Evolutionary conservation across 2,329 filamentous ascomycete species (phyloP).

Genomic region (Colletotrichum costaricense): DNA sequence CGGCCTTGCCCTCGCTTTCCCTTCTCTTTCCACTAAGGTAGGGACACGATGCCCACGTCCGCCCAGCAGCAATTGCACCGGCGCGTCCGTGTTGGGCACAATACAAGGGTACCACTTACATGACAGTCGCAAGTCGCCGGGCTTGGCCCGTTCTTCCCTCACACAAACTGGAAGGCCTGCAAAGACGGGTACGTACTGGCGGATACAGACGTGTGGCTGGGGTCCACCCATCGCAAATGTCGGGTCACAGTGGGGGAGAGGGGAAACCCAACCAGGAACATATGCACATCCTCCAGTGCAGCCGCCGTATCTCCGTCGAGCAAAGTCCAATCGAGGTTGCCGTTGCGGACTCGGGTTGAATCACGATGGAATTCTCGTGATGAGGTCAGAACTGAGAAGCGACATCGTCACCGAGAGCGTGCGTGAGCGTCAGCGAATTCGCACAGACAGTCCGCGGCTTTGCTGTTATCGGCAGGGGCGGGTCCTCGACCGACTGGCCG

Average conservation of each 20-base stretch:
- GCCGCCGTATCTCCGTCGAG: slow-evolving; percentile 3
- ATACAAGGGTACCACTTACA: not conserved
- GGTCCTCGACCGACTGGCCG: slow-evolving; percentile 3
- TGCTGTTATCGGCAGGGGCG: slow-evolving; percentile 26
- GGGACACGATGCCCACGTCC: slow-evolving; percentile 21
- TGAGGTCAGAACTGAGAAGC: not conserved
- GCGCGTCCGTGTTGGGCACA: not conserved
- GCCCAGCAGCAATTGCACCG: not conserved
- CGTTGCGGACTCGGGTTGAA: not conserved
- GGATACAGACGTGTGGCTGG: slow-evolving; percentile 25
- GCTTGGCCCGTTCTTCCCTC: slow-evolving; percentile 24
- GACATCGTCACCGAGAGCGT: not conserved
- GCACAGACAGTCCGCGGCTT: slow-evolving; percentile 12
- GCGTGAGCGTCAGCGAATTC: not conserved
- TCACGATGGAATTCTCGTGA: not conserved
- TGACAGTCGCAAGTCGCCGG: slow-evolving; percentile 23
- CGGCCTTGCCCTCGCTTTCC: slow-evolving; percentile 10
- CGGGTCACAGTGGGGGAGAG: slow-evolving; percentile 9
- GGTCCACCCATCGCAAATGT: slow-evolving; percentile 20
- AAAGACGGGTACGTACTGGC: not conserved
- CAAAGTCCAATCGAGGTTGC: not conserved
- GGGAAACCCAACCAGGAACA: slow-evolving; percentile 24
- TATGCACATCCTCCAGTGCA: slow-evolving; percentile 10
- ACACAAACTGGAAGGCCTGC: slow-evolving; percentile 12
- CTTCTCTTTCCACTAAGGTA: not conserved